Conservation (phyloP, 108 stramenopile genomes). For the Conticribra weissflogii region DNA sequence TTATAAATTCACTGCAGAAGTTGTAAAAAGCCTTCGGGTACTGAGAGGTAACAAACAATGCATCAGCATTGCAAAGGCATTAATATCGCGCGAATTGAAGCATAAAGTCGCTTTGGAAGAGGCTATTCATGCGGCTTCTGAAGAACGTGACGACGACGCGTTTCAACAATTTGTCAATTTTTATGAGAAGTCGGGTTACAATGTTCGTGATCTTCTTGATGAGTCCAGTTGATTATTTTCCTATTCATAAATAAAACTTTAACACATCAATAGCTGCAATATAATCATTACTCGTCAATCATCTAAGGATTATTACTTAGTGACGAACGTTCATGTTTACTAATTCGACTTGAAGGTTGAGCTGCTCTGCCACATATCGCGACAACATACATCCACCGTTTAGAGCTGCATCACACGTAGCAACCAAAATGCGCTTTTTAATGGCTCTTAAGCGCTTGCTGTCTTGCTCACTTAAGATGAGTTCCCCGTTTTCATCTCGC, state of each 20-base stretch:
- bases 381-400: neutral
- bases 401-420: slow-evolving; percentile 8
- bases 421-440: slow-evolving; percentile 9
- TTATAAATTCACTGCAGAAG: slow-evolving; percentile 39
- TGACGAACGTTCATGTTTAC: slow-evolving; percentile 2
- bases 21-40: slow-evolving; percentile 31
- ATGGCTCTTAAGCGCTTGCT: neutral
- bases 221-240: neutral
- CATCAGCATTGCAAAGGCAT: slow-evolving; percentile 32
- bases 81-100: slow-evolving; percentile 20
- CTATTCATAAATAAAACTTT: neutral
- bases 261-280: no score
- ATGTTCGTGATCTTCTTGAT: slow-evolving; percentile 4
- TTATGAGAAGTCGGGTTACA: slow-evolving; percentile 36
- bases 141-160: slow-evolving; percentile 30
- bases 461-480: neutral
- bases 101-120: slow-evolving; percentile 43
- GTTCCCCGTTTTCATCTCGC: neutral
- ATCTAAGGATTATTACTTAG: neutral
- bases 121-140: slow-evolving; percentile 37
- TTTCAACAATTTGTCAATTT: slow-evolving; percentile 14
- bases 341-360: slow-evolving; percentile 20
- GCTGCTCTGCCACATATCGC: slow-evolving; percentile 3
- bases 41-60: slow-evolving; percentile 44
- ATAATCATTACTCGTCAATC: no score